Base-by-base conservation (phyloP, 2,329 filamentous ascomycete species). In the Arachnomyces sp. region DNA sequence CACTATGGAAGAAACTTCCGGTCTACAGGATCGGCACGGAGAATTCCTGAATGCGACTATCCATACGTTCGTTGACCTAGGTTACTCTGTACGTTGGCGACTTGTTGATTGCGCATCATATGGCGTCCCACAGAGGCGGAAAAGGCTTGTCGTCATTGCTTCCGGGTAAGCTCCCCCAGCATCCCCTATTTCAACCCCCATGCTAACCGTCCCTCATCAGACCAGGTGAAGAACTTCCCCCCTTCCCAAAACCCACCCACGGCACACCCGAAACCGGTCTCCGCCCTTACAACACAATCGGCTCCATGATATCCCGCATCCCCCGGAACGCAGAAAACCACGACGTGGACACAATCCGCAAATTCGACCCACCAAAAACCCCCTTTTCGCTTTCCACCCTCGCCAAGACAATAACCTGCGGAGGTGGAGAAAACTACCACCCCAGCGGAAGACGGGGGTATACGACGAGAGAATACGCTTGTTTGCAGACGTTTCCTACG, bases 1-100 rank as follows among this genome's bases (percentile, higher is more conserved):
- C 2, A 93, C 85, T 0, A 64, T 93, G 1, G 87, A 94, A 51
- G 82, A 94, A 53, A 89, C 86, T 0, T 79, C 77, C 38, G 85
- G 84, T 0, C 71, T 93, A 1, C 58, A 74, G 15, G 60, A 72
- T 0, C 59, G 67, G 0, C 77, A 81, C 40, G 57, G 63, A 8
- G 59, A 65, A 0, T 79, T 74, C 38, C 80, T 88, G 34, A 66
- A 72, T 30, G 61, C 68, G 0, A 59, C 89, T 0, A 64, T 92
- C 2, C 64, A 72, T 17, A 76, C 79, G 25, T 79, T 89, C 39
- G 78, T 82, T 0, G 61, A 73, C 2, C 59, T 71, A 17, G 77
- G 77, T 2, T 93, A 84, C 55, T 85, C 79, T 0, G 66, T 90
- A 0, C 67, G 79, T 2, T 92, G 83, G 82, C 74, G 71, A 14